Base-by-base conservation (phyloP, 148 eudicot species). In the Rhododendron molle region DNA sequence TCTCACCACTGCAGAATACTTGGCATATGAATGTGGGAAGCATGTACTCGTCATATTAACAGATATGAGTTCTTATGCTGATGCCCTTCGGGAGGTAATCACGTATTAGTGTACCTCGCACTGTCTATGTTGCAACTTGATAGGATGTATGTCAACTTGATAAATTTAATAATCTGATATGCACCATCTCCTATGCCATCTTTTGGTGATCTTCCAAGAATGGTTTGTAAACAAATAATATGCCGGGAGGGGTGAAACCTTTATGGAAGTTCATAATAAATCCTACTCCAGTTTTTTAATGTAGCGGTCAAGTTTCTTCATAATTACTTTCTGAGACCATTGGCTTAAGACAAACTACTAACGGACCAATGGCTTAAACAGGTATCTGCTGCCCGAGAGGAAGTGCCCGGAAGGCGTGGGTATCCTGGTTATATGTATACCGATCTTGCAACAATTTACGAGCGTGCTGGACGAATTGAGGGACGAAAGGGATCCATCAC, bases 381-480 rank as follows among this genome's bases (percentile, higher is more conserved):
- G 99, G 98, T 97, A 58, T 97, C 99, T 92, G 98, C 99, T 88
- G 99, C 99, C 81, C 86, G 99, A 83, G 99, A 97, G 87, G 99
- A 97, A 91, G 99, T 97, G 58, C 99, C 99, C 82, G 99, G 99
- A 90, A 94, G 99, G 85, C 98, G 99, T 95, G 99, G 99, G 50
- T 97, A 97, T 91, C 99, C 99, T 87, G 98, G 98, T 87, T 97
- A 97, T 85, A 97, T 97, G 99, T 97, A 97, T 91, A 97, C 99
- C 44, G 98, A 97, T 94, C 88, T 95, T 86, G 99, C 99, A 81
- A 97, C 99, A 87, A 97, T 97, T 86, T 97, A 97, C 91, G 98
- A 97, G 88, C 98, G 98, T 80, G 99, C 98, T 90, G 99, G 99
- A 90, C 92, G 98, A 83, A 97, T 95, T 88, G 99, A 97, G 91